These are phyloP conservation scores for Chloris gayana DNA, from an alignment of 176 grass and related monocot species.

Conservation along the genomic window DNA sequence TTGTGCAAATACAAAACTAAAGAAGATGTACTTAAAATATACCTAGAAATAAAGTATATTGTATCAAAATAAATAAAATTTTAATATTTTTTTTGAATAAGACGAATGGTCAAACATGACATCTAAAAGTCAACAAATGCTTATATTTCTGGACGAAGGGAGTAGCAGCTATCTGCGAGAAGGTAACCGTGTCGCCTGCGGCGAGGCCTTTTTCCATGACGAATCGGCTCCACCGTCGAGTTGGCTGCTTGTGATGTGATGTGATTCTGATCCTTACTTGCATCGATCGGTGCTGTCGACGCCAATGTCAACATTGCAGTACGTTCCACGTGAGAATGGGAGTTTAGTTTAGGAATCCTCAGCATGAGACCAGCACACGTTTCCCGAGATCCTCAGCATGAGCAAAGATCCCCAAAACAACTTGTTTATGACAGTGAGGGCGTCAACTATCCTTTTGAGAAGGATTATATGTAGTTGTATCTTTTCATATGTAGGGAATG, in stretches of 20 bases:
- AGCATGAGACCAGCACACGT: not conserved
- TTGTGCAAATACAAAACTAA: no score
- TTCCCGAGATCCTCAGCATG: not conserved
- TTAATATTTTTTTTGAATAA: no score
- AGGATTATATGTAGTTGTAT: no score
- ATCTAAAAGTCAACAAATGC: no score
- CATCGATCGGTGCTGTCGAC: not conserved
- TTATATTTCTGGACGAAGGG: no score
- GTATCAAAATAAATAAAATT: no score
- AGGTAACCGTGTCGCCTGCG: slow-evolving; percentile 78
- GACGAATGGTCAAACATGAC: no score
- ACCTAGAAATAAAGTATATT: no score
- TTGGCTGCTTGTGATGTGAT: not conserved
- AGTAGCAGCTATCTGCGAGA: slow-evolving; percentile 3
- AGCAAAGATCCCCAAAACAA: not conserved
- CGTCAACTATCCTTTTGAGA: no score
- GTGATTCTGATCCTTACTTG: not conserved
- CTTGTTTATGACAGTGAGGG: no score
- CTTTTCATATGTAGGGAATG: no score
- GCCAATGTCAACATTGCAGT: not conserved
- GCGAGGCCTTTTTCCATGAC: slow-evolving; percentile 83
- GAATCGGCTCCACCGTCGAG: slow-evolving; percentile 57
- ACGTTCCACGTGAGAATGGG: not conserved
- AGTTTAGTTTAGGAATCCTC: not conserved
- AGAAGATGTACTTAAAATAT: no score